A percentile compares a stretch with the other conserved stretches of the same genome.
Conservation (phyloP, 257 asterid species). For the Fraxinus anomala region DNA sequence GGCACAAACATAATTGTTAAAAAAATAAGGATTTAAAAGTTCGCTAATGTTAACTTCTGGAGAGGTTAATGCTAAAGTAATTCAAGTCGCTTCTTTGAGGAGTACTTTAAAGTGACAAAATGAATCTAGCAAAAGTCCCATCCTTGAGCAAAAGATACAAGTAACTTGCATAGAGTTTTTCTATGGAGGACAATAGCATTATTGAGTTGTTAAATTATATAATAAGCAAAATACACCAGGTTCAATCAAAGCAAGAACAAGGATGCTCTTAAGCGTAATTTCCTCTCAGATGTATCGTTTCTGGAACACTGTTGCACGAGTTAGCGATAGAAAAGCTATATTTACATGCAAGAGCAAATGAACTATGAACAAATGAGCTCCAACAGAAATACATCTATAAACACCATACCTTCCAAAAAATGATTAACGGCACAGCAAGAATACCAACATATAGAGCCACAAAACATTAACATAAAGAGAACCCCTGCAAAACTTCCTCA, state of each 20-base stretch:
- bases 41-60: constrained; percentile 3
- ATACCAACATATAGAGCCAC: constrained; percentile 16
- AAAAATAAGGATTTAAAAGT: background rate
- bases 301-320: constrained; percentile 19
- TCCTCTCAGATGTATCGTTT: constrained; percentile 12
- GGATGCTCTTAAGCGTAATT: background rate
- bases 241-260: constrained; percentile 26
- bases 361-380: constrained; percentile 13
- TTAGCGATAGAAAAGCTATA: constrained; percentile 21
- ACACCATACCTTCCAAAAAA: too few relatives aligned
- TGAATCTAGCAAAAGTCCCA: constrained; percentile 25
- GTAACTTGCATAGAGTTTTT: constrained; percentile 12
- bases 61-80: constrained; percentile 18
- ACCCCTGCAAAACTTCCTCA: constrained; percentile 32
- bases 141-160: background rate
- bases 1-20: constrained; percentile 32
- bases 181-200: background rate
- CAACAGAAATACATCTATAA: background rate
- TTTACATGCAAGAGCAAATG: background rate
- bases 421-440: too few relatives aligned
- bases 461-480: constrained; percentile 28
- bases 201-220: too few relatives aligned
- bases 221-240: background rate
- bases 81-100: constrained; percentile 18
- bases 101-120: constrained; percentile 24